phyloP scores from a whole-genome alignment of 192 early-diverging fungal genomes.

The Thamnidium elegans region DNA sequence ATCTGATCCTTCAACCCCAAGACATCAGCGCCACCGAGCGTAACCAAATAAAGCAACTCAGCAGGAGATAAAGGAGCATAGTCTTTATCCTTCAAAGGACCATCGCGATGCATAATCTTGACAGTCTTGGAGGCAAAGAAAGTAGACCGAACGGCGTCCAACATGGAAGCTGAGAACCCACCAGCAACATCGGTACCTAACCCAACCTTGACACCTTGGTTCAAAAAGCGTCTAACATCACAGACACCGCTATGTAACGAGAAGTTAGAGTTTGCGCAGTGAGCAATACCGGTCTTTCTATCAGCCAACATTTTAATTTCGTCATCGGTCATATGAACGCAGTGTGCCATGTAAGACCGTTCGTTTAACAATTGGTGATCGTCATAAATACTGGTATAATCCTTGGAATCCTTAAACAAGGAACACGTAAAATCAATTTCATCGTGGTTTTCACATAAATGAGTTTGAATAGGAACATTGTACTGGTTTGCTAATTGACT shows the following conservation, averaged over 20 bases:
- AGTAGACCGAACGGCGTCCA: slow-evolving; percentile 85
- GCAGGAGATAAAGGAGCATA: slow-evolving; percentile 56
- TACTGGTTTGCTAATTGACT: slow-evolving; percentile 68
- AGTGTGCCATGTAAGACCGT: slow-evolving; percentile 88
- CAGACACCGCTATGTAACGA: slow-evolving; percentile 75
- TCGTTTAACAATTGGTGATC: slow-evolving; percentile 68
- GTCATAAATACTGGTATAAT: slow-evolving; percentile 82
- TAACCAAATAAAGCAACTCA: slow-evolving; percentile 85
- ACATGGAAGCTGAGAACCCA: slow-evolving; percentile 80
- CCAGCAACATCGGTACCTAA: slow-evolving; percentile 94
- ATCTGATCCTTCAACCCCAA: slow-evolving; percentile 67
- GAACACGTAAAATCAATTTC: slow-evolving; percentile 75
- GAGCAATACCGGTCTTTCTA: slow-evolving; percentile 73
- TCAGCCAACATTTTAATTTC: slow-evolving; percentile 68
- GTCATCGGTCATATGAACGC: slow-evolving; percentile 76
- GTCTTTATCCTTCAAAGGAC: slow-evolving; percentile 8
- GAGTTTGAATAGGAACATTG: slow-evolving; percentile 86
- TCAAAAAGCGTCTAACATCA: slow-evolving; percentile 73
- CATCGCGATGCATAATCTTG: slow-evolving; percentile 35
- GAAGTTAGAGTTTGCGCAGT: slow-evolving; percentile 94
- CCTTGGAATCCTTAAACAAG: slow-evolving; percentile 66
- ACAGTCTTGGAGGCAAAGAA: slow-evolving; percentile 72
- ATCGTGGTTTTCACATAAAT: slow-evolving; percentile 78
- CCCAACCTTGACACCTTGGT: slow-evolving; percentile 78
- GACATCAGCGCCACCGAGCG: slow-evolving; percentile 84